Base-by-base conservation (phyloP, 768 basidiomycete species). In the Serendipita sp. region DNA sequence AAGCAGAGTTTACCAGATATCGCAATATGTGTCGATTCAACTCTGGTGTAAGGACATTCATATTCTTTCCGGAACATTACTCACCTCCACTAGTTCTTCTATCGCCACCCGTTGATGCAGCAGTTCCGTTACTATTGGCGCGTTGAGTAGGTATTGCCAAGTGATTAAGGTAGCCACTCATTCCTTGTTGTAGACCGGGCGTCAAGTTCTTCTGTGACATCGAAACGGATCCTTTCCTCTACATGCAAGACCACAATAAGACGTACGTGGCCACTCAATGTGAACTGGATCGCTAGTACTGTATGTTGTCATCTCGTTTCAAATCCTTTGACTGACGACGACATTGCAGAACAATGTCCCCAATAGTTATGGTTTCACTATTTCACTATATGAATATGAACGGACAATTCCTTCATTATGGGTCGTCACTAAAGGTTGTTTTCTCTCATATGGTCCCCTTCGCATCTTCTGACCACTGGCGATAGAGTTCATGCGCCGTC, bases 1-100 rank as follows among this genome's bases (percentile, higher is more conserved):
- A 36, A 36, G 46, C 18, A 15, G 23, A n/a, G 44, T 33, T 29
- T 34, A 33, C 43, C 15, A 79, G 58, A n/a, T 95, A 96, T 70
- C 83, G 93, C 44, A 92, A 95, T 69, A 95, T 96, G 94, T 96
- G 94, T 74, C 83, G 94, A 10, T 97, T 85, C 75, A 91, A 94
- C 74, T 92, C 89, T 58, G 91, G 90, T 36, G 89, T 91, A 73
- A 67, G 36, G 6, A 64, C 44, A 13, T 66, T 0, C 36, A 31
- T 48, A 27, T 33, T 62, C 10, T 53, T 64, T 44, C 64, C 63
- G 23, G 53, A 3, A 45, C n/a, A 8, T 60, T n/a, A n/a, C 31
- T 18, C 4, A 36, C 27, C 27, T 34, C 34, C 31, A 34, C 4
- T 65, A 90, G 84, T 90, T 87, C 76, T 94, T 95, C 76, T 94